Evolutionary conservation across 2,329 filamentous ascomycete species (phyloP), one percentile per base, ranked within the genome.

Genomic region (Myriosclerotinia duriaeana): DNA sequence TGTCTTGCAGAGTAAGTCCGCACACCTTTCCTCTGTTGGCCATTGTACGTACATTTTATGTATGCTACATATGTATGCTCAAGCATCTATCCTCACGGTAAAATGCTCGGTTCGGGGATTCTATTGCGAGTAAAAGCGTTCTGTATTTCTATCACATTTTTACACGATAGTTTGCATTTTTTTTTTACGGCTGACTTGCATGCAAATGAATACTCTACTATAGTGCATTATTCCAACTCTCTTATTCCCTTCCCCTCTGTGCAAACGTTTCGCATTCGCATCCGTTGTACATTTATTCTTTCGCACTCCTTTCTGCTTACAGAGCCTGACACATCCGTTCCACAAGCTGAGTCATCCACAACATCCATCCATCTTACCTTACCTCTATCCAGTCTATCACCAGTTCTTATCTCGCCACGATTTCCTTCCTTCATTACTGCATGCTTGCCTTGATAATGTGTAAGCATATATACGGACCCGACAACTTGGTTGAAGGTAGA

Each of bases 101-200:
- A 62, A 62, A 26, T 14, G n/a, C 38, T 53, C 34, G 38, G 40
- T 40, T 38, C 46, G 12, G 56, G 22, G 30, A 38, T 12, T 34
- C 8, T 15, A 34, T 20, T 42, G 60, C 48, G 22, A 63, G 36
- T 17, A 12, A 48, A 46, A 46, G 50, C 15, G 52, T 58, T 56
- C 40, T 26, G 52, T 56, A 38, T 12, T 46, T 64, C 52, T 61
- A 56, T 46, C 52, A 38, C 15, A 56, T 26, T 36, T 55, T 59
- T 20, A 65, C 48, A 52, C 48, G 26, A 60, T 44, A 60, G 26
- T 48, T 60, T 34, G 56, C 56, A 60, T 60, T 15, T 6, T n/a
- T n/a, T n/a, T n/a, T 22, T 36, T 60, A 59, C 53, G 26, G 62
- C 62, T 64, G 42, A 64, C 62, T 50, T 64, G 53, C 62, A 65